Evolutionary conservation across 176 grass and related monocot genomes (phyloP).

Genomic region (Olyra latifolia): DNA sequence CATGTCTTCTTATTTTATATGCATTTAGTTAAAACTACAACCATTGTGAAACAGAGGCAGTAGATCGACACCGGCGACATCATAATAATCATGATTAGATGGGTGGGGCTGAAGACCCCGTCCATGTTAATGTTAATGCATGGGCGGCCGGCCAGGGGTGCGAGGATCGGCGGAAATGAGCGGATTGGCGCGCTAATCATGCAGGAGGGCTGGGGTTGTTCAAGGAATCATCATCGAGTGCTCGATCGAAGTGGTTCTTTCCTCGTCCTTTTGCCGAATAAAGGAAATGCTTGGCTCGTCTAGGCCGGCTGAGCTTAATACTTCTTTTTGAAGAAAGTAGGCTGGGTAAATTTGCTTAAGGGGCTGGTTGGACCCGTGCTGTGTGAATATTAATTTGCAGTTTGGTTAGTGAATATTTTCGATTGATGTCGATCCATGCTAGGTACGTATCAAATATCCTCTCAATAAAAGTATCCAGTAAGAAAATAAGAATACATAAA

Average conservation of each 20-base stretch:
- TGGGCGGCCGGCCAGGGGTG: not conserved
- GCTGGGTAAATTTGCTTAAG: slow-evolving; percentile 16
- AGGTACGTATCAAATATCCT: not conserved
- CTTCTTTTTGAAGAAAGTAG: slow-evolving; percentile 36
- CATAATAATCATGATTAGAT: slow-evolving; percentile 41
- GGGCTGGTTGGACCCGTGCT: slow-evolving; percentile 23
- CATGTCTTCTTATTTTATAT: too few relatives aligned
- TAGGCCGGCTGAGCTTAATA: slow-evolving; percentile 44
- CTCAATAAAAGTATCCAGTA: not conserved
- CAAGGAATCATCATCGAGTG: slow-evolving; percentile 37
- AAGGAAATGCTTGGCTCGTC: slow-evolving; percentile 38
- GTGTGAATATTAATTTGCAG: slow-evolving; percentile 22
- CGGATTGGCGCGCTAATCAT: slow-evolving; percentile 37
- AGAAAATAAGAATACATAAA: too few relatives aligned
- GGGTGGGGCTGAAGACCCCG: slow-evolving; percentile 19
- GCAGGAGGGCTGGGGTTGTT: slow-evolving; percentile 1
- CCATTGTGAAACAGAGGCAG: too few relatives aligned
- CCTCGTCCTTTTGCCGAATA: slow-evolving; percentile 2
- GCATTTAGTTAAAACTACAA: too few relatives aligned
- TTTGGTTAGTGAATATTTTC: slow-evolving; percentile 7
- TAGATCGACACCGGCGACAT: not conserved
- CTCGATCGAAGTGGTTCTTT: slow-evolving; percentile 37
- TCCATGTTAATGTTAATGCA: slow-evolving; percentile 34
- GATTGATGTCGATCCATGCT: not conserved
- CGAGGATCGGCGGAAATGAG: slow-evolving; percentile 17